Base-by-base conservation (phyloP, 306 rosid species). In the Medicago ruthenica region DNA sequence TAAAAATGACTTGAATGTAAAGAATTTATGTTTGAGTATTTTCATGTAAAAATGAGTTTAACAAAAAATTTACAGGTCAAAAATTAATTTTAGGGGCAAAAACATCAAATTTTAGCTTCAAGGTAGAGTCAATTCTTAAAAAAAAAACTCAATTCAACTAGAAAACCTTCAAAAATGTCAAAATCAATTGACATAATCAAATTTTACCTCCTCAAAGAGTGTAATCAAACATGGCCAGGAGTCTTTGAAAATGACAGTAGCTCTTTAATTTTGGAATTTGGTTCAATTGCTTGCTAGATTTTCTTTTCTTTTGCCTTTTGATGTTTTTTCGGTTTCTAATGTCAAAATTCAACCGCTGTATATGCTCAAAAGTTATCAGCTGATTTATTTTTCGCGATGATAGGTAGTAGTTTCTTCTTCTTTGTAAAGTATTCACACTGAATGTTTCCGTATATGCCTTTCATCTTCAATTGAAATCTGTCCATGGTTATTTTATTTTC, bases 191-290 rank as follows among this genome's bases (percentile, higher is more conserved):
- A 18, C 6, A 20, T 13, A 20, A 55, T 20, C 34, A 20, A 9
- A 8, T 8, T 54, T 54, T 18, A 18, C 13, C 15, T 5, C 2
- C 61, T 20, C 61, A 12, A 1, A 55, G 20, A 20, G 61, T 55
- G 15, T 27, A 45, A 13, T n/a, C 51, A 13, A 45, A 55, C 15
- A 54, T 41, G 17, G 59, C 64, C 63, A 36, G 63, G 51, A 65
- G 27, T 17, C 44, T 62, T 36, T 34, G 47, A n/a, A 62, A 15
- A 36, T 63, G 39, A 48, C 34, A 31, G 10, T 10, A 16, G 54
- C 75, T 79, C 67, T 75, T 65, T 36, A 22, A 17, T 63, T 69
- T 71, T 41, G 48, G 68, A 76, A 39, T 76, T 48, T 50, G 62
- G 34, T 65, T 53, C 54, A 55, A 37, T 70, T 77, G 58, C 44